Conservation (phyloP, 805 yeast genomes). For the Cyberlindnera mrakii region DNA sequence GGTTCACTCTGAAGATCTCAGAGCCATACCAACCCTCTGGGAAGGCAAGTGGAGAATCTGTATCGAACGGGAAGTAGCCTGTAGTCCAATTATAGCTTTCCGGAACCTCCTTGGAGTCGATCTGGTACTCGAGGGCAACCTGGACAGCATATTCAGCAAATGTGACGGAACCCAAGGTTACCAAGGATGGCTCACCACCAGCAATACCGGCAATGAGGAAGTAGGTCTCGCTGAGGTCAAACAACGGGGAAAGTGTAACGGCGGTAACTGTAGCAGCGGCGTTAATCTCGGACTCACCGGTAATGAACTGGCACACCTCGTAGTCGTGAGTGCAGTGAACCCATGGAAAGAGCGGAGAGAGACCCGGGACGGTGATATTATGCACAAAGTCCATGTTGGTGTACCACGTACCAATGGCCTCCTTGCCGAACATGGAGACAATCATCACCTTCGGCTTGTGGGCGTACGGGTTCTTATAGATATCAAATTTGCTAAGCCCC, state of each 20-base stretch:
- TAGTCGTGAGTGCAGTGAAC: slow-evolving; percentile 10
- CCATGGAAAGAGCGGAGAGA: slow-evolving; percentile 11
- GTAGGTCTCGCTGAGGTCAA: slow-evolving; percentile 9
- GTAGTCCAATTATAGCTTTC: slow-evolving; percentile 12
- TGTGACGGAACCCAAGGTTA: slow-evolving; percentile 11
- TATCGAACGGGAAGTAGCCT: slow-evolving; percentile 14
- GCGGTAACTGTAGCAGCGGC: slow-evolving; percentile 13
- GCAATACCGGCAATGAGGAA: slow-evolving; percentile 13
- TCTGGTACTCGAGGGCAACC: slow-evolving; percentile 10
- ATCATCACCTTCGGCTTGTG: too few relatives aligned
- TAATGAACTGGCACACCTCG: slow-evolving; percentile 12
- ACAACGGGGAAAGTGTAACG: slow-evolving; percentile 6
- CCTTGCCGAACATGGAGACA: too few relatives aligned
- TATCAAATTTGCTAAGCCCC: too few relatives aligned
- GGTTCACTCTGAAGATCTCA: slow-evolving; percentile 11
- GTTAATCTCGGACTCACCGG: slow-evolving; percentile 13
- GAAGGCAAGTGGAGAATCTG: slow-evolving; percentile 8
- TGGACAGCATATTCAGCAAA: slow-evolving; percentile 12
- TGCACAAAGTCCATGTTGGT: too few relatives aligned
- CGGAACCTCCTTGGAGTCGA: slow-evolving; percentile 9
- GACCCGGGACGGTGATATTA: too few relatives aligned
- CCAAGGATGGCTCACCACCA: slow-evolving; percentile 12
- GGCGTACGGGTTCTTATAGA: too few relatives aligned
- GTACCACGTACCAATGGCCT: too few relatives aligned
- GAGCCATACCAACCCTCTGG: slow-evolving; percentile 13